Base-by-base conservation (phyloP, 2,329 filamentous ascomycete species). In the Metarhizium rileyi region DNA sequence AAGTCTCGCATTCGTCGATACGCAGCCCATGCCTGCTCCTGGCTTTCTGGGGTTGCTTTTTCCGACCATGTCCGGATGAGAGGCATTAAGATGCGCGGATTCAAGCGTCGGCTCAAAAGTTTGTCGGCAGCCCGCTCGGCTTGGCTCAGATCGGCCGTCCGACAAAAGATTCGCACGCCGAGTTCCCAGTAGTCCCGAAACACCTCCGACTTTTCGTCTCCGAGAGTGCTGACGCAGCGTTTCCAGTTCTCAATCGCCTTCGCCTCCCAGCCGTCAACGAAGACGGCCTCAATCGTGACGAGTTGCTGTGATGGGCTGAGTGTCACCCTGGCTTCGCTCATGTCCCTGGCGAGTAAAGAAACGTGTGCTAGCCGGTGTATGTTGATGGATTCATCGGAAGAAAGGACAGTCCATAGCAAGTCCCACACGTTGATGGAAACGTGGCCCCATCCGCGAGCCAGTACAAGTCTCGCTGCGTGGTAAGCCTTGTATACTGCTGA, bases 31-130 rank as follows among this genome's bases (percentile, higher is more conserved):
- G 87, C 87, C 53, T 74, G 73, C 18, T 76, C 66, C 26, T 72
- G 72, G 5, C 61, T 59, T 23, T 69, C 76, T 51, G 61, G 70
- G 44, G 63, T 74, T 2, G 70, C 69, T 4, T 74, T 60, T 12
- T 77, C 73, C 1, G 80, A 80, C 65, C 80, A 84, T 7, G 83
- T 79, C 36, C 77, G 74, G 50, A 94, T 84, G n/a, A 93, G 73
- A 14, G 81, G 79, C 53, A 90, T 67, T 49, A 86, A 65, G 41
- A 84, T 73, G 5, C 80, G 74, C 20, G 76, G 68, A 50, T 83
- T 73, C 47, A 66, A 69, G 3, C 69, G 59, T 14, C 74, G 67
- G 20, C 72, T 63, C 10, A 83, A 67, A 3, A 86, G 70, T 45
- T 70, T 73, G 46, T 76, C 70, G 52, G 79, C 73, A 16, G 80